Evolutionary conservation across 257 asterid species (phyloP).

Genomic region (Fraxinus anomala): DNA sequence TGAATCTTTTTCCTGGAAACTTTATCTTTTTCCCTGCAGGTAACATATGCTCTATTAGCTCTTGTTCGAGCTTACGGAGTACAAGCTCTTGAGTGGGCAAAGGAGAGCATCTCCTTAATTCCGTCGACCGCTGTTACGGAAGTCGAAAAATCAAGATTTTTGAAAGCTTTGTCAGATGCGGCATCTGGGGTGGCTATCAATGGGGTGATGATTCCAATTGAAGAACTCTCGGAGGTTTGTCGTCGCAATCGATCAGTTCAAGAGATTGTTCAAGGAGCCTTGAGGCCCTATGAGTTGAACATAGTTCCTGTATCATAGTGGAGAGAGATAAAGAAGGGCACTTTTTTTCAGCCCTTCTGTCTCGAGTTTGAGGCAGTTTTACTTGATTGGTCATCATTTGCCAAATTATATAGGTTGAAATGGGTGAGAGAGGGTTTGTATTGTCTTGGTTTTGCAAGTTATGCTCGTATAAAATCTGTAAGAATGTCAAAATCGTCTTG

Average conservation of each 20-base stretch:
- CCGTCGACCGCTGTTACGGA: constrained; percentile 87
- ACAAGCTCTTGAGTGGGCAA: constrained; percentile 84
- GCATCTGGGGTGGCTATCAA: constrained; percentile 60
- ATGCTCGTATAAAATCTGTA: constrained; percentile 18
- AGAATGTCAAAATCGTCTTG: constrained; percentile 21
- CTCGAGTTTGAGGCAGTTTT: constrained; percentile 40
- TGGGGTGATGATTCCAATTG: constrained; percentile 68
- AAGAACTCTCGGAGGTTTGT: constrained; percentile 91
- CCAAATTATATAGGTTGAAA: constrained; percentile 42
- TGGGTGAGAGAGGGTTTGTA: constrained; percentile 36
- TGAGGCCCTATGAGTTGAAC: constrained; percentile 86
- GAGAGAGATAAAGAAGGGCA: constrained; percentile 57
- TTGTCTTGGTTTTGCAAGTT: constrained; percentile 25
- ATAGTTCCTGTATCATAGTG: constrained; percentile 59
- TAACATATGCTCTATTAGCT: constrained; percentile 73
- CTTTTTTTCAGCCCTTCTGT: constrained; percentile 59
- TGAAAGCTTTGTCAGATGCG: constrained; percentile 80
- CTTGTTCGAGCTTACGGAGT: constrained; percentile 73
- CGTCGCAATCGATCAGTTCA: constrained; percentile 95
- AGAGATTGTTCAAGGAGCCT: constrained; percentile 93
- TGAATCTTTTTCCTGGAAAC: constrained; percentile 23
- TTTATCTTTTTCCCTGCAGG: constrained; percentile 43
- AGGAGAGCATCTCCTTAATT: constrained; percentile 66
- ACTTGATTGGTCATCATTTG: constrained; percentile 33
- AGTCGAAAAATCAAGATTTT: constrained; percentile 65